phyloP scores from a whole-genome alignment of 129 eudicot species.

The Tanacetum coccineum region DNA sequence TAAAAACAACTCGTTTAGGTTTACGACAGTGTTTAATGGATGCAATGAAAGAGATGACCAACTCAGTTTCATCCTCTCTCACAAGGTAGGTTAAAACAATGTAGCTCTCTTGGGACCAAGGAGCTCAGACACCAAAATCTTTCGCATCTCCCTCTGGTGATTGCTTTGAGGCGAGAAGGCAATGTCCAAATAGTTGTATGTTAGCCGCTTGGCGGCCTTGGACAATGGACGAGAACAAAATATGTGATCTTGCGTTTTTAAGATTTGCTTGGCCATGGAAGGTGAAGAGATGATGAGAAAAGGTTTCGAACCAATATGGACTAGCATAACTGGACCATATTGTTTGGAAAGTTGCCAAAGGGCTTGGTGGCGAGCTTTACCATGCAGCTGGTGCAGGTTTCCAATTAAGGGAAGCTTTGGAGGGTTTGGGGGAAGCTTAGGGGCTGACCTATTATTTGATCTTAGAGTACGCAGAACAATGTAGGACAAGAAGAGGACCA shows the following conservation, averaged over 20 bases:
- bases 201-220: background rate
- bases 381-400: constrained; percentile 16
- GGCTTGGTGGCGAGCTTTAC: constrained; percentile 18
- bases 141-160: constrained; percentile 26
- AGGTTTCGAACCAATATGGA: constrained; percentile 21
- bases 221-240: constrained; percentile 2
- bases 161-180: constrained; percentile 22
- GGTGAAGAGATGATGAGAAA: constrained; percentile 22
- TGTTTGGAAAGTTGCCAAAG: constrained; percentile 25
- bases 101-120: constrained; percentile 19
- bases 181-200: constrained; percentile 21
- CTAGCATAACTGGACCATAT: constrained; percentile 25
- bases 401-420: constrained; percentile 33
- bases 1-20: constrained; percentile 6
- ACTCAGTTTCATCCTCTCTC: constrained; percentile 1
- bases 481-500: background rate
- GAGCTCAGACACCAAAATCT: constrained; percentile 22
- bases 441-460: background rate
- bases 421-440: constrained; percentile 30
- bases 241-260: constrained; percentile 28
- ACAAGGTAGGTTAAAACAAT: background rate
- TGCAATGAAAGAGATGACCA: background rate
- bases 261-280: constrained; percentile 13
- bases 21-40: background rate
- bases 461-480: background rate